Evolutionary conservation across 2,329 filamentous ascomycete genomes (phyloP).

Genomic region (Neopestalotiopsis rosae): DNA sequence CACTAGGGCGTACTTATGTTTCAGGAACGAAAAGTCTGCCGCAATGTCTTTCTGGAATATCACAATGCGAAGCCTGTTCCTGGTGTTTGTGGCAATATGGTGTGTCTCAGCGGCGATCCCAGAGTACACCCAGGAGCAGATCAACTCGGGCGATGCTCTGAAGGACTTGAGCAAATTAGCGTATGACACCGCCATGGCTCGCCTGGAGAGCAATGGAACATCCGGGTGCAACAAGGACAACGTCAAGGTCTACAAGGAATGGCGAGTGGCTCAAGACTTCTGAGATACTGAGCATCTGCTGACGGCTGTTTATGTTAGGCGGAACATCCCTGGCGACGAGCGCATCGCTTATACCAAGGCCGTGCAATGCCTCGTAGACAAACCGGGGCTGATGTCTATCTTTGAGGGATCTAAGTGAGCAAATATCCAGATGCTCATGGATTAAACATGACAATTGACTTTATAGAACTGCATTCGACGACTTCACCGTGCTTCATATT

Average conservation of each 20-base stretch:
- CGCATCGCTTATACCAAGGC: constrained; percentile 33
- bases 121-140: constrained; percentile 29
- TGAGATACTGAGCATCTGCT: not conserved
- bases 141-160: constrained; percentile 34
- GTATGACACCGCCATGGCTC: constrained; percentile 29
- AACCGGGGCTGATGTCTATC: constrained; percentile 32
- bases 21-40: no score
- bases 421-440: not conserved
- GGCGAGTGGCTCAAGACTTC: constrained; percentile 22
- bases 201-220: constrained; percentile 24
- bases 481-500: constrained; percentile 36
- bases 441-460: not conserved
- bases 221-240: constrained; percentile 33
- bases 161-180: constrained; percentile 30
- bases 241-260: constrained; percentile 36
- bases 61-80: no score
- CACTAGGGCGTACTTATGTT: no score
- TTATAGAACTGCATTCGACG: constrained; percentile 34
- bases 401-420: constrained; percentile 33
- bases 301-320: constrained; percentile 26
- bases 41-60: no score
- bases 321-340: constrained; percentile 30
- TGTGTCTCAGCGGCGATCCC: constrained; percentile 47
- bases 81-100: no score
- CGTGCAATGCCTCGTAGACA: constrained; percentile 34